Evolutionary conservation across 1,139 yeast genomes (phyloP), one percentile per base, ranked within the genome.

Genomic region (Sugiyamaella xylanicola): DNA sequence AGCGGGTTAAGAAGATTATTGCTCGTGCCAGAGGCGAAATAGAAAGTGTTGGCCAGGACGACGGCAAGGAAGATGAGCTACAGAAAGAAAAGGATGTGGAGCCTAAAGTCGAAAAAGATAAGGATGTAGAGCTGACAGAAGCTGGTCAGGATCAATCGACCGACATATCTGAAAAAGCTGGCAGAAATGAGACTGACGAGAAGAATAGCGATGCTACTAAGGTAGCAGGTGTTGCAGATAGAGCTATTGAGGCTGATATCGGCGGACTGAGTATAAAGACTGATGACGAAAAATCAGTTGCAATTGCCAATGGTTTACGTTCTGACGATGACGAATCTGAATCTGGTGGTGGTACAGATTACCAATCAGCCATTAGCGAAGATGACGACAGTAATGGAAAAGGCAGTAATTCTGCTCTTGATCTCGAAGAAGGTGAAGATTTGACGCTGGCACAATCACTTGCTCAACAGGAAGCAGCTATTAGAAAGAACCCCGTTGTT

Each of bases 401-500:
- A 21, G 60, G 55, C 8, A 53, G 56, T 21, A 56, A 53, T 7
- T 42, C 42, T 3, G 54, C 51, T 13, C 50, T 54, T 21, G 53
- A 36, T 44, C 45, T 35, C 16, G 46, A 48, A 4, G 54, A 53
- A 41, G 57, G 51, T 16, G 43, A 41, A 36, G 60, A 51, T 32
- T 19, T 56, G 42, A 51, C 55, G n/a, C 53, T 39, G 35, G 40
- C 49, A 8, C 53, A 47, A 15, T 21, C 56, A 4, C 35, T 78
- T 56, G 85, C 82, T 63, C 83, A 85, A 48, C 81, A 83, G 61
- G 95, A 88, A 70, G 76, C 74, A 21, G 78, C 59, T 7, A 57
- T 92, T 48, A 79, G 97, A 59, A 76, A 76, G 19, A 77, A 80
- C 54, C 92, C 96, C 1, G 96, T 93, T 8, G 85, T 91, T 54